A percentile compares a stretch with the other conserved stretches of the same genome.
Conservation (phyloP, 2,329 filamentous ascomycete species). For the Cladobotryum protrusum region DNA sequence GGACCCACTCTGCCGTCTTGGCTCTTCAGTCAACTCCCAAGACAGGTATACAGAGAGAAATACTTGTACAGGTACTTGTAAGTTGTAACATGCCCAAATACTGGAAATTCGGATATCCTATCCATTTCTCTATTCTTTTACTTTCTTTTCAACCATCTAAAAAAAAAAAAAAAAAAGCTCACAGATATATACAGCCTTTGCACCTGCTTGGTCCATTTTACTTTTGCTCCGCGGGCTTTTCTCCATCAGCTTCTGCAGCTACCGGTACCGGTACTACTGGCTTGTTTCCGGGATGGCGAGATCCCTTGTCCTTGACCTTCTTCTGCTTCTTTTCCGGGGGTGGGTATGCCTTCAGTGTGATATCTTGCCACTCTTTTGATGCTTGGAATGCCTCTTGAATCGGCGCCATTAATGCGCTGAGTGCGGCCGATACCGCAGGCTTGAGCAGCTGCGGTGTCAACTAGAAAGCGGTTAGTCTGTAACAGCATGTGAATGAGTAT, state of each 20-base stretch:
- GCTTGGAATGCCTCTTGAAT: conserved; percentile 69
- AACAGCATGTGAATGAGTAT: neutral
- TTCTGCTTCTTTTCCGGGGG: conserved; percentile 63
- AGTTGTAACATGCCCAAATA: too few species aligned
- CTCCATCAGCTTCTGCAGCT: neutral
- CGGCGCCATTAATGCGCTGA: conserved; percentile 68
- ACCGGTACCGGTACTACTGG: neutral
- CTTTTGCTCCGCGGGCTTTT: too few species aligned
- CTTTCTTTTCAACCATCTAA: too few species aligned
- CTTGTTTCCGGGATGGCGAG: conserved; percentile 48
- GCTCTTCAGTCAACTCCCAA: too few species aligned
- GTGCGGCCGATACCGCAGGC: conserved; percentile 67
- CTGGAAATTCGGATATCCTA: too few species aligned
- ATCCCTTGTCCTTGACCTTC: conserved; percentile 72
- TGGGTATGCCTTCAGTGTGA: conserved; percentile 73
- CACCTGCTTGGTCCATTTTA: too few species aligned
- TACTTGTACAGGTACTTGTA: too few species aligned
- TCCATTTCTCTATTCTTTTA: too few species aligned
- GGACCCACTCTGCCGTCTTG: too few species aligned
- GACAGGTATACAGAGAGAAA: too few species aligned
- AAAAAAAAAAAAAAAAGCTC: too few species aligned
- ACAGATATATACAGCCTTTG: too few species aligned
- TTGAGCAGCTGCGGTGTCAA: conserved; percentile 85
- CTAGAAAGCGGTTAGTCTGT: conserved; percentile 13
- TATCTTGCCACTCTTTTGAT: conserved; percentile 68